Base-by-base conservation (phyloP, 2,329 filamentous ascomycete species). In the Tetracladium maxilliforme region DNA sequence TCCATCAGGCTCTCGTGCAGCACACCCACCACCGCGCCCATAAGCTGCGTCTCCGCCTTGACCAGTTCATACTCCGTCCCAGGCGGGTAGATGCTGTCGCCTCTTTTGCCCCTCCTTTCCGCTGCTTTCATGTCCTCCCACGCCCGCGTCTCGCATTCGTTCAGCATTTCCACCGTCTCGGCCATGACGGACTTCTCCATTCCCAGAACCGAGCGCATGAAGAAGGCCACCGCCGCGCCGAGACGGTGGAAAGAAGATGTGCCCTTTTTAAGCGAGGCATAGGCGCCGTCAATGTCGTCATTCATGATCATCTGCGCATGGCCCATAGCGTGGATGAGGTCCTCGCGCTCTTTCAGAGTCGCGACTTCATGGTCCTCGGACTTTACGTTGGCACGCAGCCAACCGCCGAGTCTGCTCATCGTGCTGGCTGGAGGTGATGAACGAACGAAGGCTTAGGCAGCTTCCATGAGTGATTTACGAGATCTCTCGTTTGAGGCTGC, bases 1-100 rank as follows among this genome's bases (percentile, higher is more conserved):
- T 95, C 90, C 0, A 86, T 87, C 39, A 95, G 53, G 44, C 81
- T 93, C 55, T 95, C 90, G 36, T 92, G 92, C 39, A 95, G 56
- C 10, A 95, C 81, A 1, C 73, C 82, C 1, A 94, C 73, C 2
- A 98, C 76, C 1, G 86, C 86, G 29, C 70, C 68, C 77, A 94
- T 92, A 33, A 94, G 61, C 49, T 93, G 82, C 3, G 82, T 70
- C 54, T 94, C 74, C 5, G 84, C 81, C 31, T 83, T 70, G 31
- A 83, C 80, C 4, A 95, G 59, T 3, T 81, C 71, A 45, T 80
- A 95, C 52, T 98, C 87, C 5, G 78, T 80, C 3, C 90, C 90
- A 0, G 80, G 64, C 0, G 79, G 72, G 40, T 93, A 94, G 14
- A 92, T 54, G 22, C 48, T 47, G 22, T 76, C 71, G n/a, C n/a